phyloP scores from a whole-genome alignment of 371 early-diverging fungal species.

The Mycotypha africana region DNA sequence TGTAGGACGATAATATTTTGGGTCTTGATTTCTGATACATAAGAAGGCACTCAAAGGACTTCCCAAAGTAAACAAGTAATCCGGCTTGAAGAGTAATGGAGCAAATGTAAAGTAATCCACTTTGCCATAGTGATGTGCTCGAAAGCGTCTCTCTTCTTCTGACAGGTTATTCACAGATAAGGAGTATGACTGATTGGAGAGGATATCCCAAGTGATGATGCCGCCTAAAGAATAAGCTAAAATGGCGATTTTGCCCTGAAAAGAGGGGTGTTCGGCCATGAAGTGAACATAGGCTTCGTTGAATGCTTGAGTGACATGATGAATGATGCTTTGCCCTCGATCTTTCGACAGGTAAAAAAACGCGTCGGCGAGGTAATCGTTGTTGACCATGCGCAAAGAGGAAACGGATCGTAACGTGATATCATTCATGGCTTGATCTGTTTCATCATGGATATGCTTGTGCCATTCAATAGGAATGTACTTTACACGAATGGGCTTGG shows the following conservation, averaged over 20 bases:
- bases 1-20: constrained; percentile 44
- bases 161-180: too few species aligned
- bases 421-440: constrained; percentile 29
- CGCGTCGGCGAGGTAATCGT: constrained; percentile 63
- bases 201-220: constrained; percentile 57
- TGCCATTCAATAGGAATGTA: constrained; percentile 52
- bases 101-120: constrained; percentile 45
- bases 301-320: constrained; percentile 49
- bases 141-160: too few species aligned
- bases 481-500: constrained; percentile 25
- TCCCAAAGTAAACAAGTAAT: constrained; percentile 52
- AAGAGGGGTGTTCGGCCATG: constrained; percentile 43
- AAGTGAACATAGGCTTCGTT: constrained; percentile 50
- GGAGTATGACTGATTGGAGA: constrained; percentile 47
- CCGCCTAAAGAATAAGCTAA: constrained; percentile 60
- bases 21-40: constrained; percentile 52
- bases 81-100: constrained; percentile 44
- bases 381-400: constrained; percentile 53
- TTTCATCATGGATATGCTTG: constrained; percentile 45
- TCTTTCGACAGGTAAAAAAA: constrained; percentile 16
- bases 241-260: constrained; percentile 51
- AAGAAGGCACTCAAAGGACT: constrained; percentile 57
- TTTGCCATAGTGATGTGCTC: constrained; percentile 6
- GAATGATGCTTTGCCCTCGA: constrained; percentile 18
- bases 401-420: constrained; percentile 60